Evolutionary conservation across 2,329 filamentous ascomycete genomes (phyloP).

Genomic region (Fusarium pseudocircinatum): DNA sequence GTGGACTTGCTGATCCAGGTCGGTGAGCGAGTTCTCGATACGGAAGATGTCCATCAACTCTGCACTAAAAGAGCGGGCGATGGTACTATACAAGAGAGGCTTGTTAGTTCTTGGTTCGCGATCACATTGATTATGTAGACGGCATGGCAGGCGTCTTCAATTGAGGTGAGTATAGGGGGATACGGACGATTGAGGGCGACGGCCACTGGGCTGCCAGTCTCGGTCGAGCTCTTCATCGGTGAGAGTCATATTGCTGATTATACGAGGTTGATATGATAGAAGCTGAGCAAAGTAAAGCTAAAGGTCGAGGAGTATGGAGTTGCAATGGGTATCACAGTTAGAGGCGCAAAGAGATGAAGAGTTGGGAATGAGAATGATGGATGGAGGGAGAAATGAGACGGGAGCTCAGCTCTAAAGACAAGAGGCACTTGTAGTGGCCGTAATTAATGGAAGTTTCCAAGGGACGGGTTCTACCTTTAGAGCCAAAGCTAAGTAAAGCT

Average conservation of each 20-base stretch:
- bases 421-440: conserved; percentile 5
- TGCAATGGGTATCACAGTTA: conserved; percentile 5
- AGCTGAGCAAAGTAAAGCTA: background rate
- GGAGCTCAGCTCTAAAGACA: conserved; percentile 18
- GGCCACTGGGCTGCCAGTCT: conserved; percentile 82
- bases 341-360: background rate
- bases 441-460: conserved; percentile 35
- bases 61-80: conserved; percentile 86
- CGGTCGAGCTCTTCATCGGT: conserved; percentile 77
- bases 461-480: conserved; percentile 25
- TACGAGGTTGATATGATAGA: background rate
- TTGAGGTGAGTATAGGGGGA: conserved; percentile 60
- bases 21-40: conserved; percentile 80
- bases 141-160: conserved; percentile 48
- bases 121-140: conserved; percentile 21
- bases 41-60: conserved; percentile 91
- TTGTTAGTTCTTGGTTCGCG: conserved; percentile 20
- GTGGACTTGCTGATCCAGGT: conserved; percentile 78
- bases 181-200: conserved; percentile 85
- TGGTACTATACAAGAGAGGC: conserved; percentile 66
- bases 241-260: conserved; percentile 43
- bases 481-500: conserved; percentile 11
- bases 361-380: background rate
- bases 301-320: background rate
- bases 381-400: background rate